A percentile compares a stretch with the other conserved stretches of the same genome.
Conservation (phyloP, 768 basidiomycete species). For the Strobilomyces echinocephalus region DNA sequence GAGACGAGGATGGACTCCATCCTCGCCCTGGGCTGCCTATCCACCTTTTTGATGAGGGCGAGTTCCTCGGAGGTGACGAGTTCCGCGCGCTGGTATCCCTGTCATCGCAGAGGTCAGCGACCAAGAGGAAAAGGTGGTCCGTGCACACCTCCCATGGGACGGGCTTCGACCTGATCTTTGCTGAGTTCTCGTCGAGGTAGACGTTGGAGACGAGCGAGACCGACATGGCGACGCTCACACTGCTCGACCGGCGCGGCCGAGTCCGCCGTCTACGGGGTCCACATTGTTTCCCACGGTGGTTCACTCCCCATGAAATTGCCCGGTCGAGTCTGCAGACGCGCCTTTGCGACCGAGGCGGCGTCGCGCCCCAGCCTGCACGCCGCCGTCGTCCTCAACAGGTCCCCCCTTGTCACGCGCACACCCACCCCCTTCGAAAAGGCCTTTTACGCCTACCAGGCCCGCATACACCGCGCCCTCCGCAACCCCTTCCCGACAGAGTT, state of each 20-base stretch:
- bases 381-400: slow-evolving; percentile 72
- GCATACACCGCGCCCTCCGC: slow-evolving; percentile 78
- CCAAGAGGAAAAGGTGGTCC: neutral
- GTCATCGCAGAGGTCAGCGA: slow-evolving; percentile 13
- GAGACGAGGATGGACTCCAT: slow-evolving; percentile 74
- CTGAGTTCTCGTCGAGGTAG: slow-evolving; percentile 81
- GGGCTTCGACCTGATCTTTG: slow-evolving; percentile 84
- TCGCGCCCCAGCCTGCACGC: slow-evolving; percentile 44
- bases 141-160: slow-evolving; percentile 90
- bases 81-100: slow-evolving; percentile 95
- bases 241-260: no score
- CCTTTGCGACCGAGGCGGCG: slow-evolving; percentile 41
- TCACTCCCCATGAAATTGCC: neutral
- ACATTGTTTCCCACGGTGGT: slow-evolving; percentile 33
- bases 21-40: slow-evolving; percentile 71
- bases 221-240: slow-evolving; percentile 45
- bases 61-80: slow-evolving; percentile 87
- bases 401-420: slow-evolving; percentile 69
- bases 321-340: slow-evolving; percentile 26
- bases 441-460: slow-evolving; percentile 79
- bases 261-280: neutral
- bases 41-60: slow-evolving; percentile 82
- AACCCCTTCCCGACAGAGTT: slow-evolving; percentile 87
- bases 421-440: slow-evolving; percentile 72
- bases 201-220: slow-evolving; percentile 73